Evolutionary conservation across 2,329 filamentous ascomycete species (phyloP).

Genomic region (Chaetothyriales sp.): DNA sequence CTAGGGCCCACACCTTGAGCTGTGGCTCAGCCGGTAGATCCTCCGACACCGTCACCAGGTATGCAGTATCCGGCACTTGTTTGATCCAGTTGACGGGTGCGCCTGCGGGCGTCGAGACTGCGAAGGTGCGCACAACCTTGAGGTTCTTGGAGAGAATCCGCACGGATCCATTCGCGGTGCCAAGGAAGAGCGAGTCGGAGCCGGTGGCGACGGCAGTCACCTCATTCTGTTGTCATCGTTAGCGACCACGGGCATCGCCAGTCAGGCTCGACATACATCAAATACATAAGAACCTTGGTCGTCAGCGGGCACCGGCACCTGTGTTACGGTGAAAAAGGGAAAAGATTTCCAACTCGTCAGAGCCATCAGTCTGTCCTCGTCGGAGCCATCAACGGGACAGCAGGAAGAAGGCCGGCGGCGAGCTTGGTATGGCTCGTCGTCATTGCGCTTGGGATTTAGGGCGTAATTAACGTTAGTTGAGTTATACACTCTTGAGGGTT

Average conservation of each 20-base stretch:
- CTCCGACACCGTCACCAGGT: conserved; percentile 69
- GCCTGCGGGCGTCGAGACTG: conserved; percentile 51
- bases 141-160: conserved; percentile 77
- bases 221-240: conserved; percentile 37
- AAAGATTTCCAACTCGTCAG: conserved; percentile 81
- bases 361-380: conserved; percentile 8
- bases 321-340: conserved; percentile 94
- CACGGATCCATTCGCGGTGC: conserved; percentile 68
- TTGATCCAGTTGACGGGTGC: conserved; percentile 79
- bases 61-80: conserved; percentile 72
- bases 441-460: background rate
- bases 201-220: conserved; percentile 74
- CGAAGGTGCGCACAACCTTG: conserved; percentile 75
- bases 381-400: background rate
- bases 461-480: background rate
- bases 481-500: no score
- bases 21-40: conserved; percentile 76
- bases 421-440: background rate
- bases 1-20: conserved; percentile 93
- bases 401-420: background rate
- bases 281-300: conserved; percentile 65
- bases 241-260: conserved; percentile 4
- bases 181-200: conserved; percentile 77
- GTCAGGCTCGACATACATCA: conserved; percentile 41
- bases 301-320: conserved; percentile 59